Base-by-base conservation (phyloP, 768 basidiomycete species). In the Amanita jacksonii region DNA sequence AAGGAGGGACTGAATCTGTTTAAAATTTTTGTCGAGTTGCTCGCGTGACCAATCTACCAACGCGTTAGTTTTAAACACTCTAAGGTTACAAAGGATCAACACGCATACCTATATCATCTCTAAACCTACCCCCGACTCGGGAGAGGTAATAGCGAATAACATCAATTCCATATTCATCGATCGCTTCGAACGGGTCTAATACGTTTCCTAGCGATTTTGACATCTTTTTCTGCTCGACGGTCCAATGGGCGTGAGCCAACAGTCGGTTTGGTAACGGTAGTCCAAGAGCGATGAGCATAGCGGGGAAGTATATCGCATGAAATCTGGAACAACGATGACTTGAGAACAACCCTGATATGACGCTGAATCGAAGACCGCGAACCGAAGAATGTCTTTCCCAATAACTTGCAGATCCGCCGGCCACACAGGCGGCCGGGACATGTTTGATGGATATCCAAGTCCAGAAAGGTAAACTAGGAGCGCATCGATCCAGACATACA, bases 401-500 rank as follows among this genome's bases (percentile, higher is more conserved):
- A 96, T 79, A 25, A 93, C 70, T 54, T 92, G 88, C 3, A 91
- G 60, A 51, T 92, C 75, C 0, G 81, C 81, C 2, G 91, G 89
- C 92, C 92, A 96, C 15, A 61, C 59, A 8, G 48, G 5, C 12
- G 41, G 5, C 41, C 13, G 35, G 30, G n/a, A 1, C n/a, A 16
- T 9, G 0, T 35, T 27, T 72, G 73, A 76, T 0, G 86, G 85
- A 56, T 86, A 91, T 3, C 85, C 86, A 5, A 79, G 64, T 3
- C 81, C 87, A 10, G 87, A 86, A 39, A 93, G 64, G 59, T 96
- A 96, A 38, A 85, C 78, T 19, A 85, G 69, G 47, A 94, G 64
- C 2, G 91, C 92, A 56, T 94, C 92, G 49, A 94, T 82, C 92
- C 90, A 96, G 39, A 94, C 91, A 58, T 96, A 94, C 31, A 96